Evolutionary conservation across 2,329 filamentous ascomycete species (phyloP), one percentile per base, ranked within the genome.

Genomic region (Diatrype stigma): DNA sequence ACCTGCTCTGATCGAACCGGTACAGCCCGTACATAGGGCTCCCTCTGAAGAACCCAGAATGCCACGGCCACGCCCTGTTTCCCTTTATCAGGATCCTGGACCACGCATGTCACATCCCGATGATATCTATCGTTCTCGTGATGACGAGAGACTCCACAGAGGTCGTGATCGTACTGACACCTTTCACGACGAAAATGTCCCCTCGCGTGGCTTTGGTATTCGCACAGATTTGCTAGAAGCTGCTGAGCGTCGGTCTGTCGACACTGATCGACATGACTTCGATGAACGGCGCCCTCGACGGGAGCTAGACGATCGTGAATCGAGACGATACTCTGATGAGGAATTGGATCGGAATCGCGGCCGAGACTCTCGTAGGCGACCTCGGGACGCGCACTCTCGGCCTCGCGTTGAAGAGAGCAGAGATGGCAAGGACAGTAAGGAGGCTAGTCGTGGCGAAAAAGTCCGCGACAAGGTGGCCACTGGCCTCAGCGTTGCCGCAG

Each of bases 161-260:
- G 71, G 77, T 30, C 58, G 68, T 19, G 73, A 77, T 17, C 68
- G 64, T 6, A 74, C 79, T 10, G 70, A 72, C 12, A 61, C 61
- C 28, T 78, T 74, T 55, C 73, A 71, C 19, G 77, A 81, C 47
- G 75, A 80, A 1, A 68, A 67, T 35, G 68, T 80, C 14, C 52
- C 68, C 2, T 52, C 67, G 11, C 77, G 79, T 37, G 79, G 78
- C 1, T 81, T 80, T 54, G 78, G 78, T 22, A 73, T 81, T 51
- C 75, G 78, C 21, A 72, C 75, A 8, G 73, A 73, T 16, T 54
- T 61, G 10, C 56, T 67, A 11, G 68, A 68, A 21, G 56, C 60
- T n/a, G 58, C 65, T 7, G 65, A 64, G 21, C 66, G 65, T 16
- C 60, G 63, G 2, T 56, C 70, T 26, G 57, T 64, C 21, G 56